These are phyloP conservation scores for Globisporangium yorkense DNA, from an alignment of 352 stramenopile species.

Conservation along the genomic window DNA sequence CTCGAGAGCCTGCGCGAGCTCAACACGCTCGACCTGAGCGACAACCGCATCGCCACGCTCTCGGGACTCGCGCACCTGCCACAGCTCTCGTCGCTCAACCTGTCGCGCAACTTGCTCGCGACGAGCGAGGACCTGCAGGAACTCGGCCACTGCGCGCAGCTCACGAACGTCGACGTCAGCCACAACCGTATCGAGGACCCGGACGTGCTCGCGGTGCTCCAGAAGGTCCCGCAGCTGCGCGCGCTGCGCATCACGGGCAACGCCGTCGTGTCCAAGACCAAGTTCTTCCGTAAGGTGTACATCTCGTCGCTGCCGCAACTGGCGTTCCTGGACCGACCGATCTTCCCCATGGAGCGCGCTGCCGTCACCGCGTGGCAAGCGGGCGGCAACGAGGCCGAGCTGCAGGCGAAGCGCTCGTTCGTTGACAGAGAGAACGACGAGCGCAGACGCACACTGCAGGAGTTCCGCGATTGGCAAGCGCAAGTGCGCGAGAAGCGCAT, in stretches of 20 bases:
- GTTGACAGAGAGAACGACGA: constrained; percentile 78
- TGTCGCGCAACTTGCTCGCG: constrained; percentile 87
- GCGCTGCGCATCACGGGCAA: constrained; percentile 86
- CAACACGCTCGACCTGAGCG: constrained; percentile 90
- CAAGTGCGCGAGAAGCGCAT: constrained; percentile 59
- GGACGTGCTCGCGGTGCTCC: constrained; percentile 73
- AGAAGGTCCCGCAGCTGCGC: constrained; percentile 72
- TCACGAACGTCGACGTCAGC: constrained; percentile 92
- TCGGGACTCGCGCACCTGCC: constrained; percentile 71
- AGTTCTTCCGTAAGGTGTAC: constrained; percentile 92
- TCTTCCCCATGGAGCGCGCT: constrained; percentile 90
- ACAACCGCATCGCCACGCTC: constrained; percentile 88
- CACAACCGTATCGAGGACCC: constrained; percentile 88
- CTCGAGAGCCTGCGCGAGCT: constrained; percentile 59
- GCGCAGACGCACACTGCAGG: constrained; percentile 49
- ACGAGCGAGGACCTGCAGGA: constrained; percentile 64
- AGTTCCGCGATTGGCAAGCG: constrained; percentile 78
- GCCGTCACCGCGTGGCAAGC: constrained; percentile 80
- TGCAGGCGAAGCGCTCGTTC: constrained; percentile 58
- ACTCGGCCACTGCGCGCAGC: constrained; percentile 52
- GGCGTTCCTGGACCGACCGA: constrained; percentile 91
- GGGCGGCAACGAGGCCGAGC: constrained; percentile 88
- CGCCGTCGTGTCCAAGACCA: constrained; percentile 85
- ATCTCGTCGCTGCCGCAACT: constrained; percentile 82
- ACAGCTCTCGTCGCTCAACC: constrained; percentile 84